Percentiles rank a stretch among this genome's conserved stretches.
phyloP scores from a whole-genome alignment of 2,329 filamentous ascomycete genomes.

The Ophiostoma sp. region DNA sequence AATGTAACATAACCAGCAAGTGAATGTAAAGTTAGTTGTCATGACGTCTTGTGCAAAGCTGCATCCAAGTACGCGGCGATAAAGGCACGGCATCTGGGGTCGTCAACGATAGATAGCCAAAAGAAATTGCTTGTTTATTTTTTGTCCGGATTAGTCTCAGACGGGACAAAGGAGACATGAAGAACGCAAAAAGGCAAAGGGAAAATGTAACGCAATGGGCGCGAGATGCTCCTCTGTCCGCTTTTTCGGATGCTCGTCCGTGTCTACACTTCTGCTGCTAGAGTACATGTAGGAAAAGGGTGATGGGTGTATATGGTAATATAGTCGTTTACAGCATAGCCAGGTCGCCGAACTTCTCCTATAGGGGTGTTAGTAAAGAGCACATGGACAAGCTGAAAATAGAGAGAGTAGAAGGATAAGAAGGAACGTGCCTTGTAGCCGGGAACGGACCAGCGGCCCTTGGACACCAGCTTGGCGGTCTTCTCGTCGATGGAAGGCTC shows the following conservation, averaged over 20 bases:
- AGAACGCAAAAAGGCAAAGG: neutral
- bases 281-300: constrained; percentile 50
- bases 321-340: constrained; percentile 69
- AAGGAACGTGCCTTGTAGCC: constrained; percentile 83
- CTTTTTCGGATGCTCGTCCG: constrained; percentile 33
- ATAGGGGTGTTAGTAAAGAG: constrained; percentile 42
- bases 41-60: neutral
- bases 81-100: neutral
- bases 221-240: constrained; percentile 8
- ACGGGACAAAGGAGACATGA: constrained; percentile 14
- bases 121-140: constrained; percentile 10
- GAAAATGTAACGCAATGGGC: constrained; percentile 9
- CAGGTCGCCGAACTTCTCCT: constrained; percentile 99
- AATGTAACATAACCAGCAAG: neutral
- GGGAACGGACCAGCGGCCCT: constrained; percentile 96
- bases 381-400: neutral
- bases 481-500: constrained; percentile 97
- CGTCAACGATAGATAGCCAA: neutral
- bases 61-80: neutral
- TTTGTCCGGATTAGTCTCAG: constrained; percentile 7
- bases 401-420: neutral
- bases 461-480: constrained; percentile 88
- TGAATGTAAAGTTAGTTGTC: neutral
- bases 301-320: constrained; percentile 27
- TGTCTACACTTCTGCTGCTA: constrained; percentile 64